Conservation (phyloP, 1,284 basidiomycete genomes). For the Pascua sp. region DNA sequence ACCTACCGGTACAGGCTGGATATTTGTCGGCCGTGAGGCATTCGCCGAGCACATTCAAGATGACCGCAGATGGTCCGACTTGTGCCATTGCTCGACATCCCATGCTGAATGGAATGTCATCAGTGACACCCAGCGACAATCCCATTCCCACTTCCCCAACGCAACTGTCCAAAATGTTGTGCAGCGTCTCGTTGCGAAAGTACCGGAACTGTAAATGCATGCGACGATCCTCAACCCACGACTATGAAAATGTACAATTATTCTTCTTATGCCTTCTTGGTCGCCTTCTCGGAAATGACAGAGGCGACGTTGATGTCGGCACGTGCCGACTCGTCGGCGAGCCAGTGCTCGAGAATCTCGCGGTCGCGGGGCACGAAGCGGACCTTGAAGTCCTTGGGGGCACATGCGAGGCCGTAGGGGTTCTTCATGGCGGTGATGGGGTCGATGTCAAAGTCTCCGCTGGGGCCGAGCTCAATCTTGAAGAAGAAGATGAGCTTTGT, state of each 20-base stretch:
- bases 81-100: too few species aligned
- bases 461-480: constrained; percentile 17
- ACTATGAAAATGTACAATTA: not conserved
- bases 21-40: too few species aligned
- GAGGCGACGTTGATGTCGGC: constrained; percentile 15
- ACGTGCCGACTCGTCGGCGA: constrained; percentile 16
- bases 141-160: too few species aligned
- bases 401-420: constrained; percentile 6
- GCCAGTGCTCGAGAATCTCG: constrained; percentile 17
- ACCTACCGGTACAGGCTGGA: too few species aligned
- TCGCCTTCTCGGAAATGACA: constrained; percentile 1
- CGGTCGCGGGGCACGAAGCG: constrained; percentile 17
- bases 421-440: constrained; percentile 14
- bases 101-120: too few species aligned
- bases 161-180: too few species aligned
- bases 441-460: constrained; percentile 15
- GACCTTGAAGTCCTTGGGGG: constrained; percentile 16
- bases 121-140: too few species aligned
- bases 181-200: too few species aligned
- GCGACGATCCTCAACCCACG: too few species aligned
- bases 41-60: too few species aligned
- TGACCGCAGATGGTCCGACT: too few species aligned
- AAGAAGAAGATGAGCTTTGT: constrained; percentile 19
- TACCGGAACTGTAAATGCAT: too few species aligned
- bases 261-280: not conserved